Evolutionary conservation across 2,329 filamentous ascomycete species (phyloP).

Genomic region (Aurifilum marmelostoma): DNA sequence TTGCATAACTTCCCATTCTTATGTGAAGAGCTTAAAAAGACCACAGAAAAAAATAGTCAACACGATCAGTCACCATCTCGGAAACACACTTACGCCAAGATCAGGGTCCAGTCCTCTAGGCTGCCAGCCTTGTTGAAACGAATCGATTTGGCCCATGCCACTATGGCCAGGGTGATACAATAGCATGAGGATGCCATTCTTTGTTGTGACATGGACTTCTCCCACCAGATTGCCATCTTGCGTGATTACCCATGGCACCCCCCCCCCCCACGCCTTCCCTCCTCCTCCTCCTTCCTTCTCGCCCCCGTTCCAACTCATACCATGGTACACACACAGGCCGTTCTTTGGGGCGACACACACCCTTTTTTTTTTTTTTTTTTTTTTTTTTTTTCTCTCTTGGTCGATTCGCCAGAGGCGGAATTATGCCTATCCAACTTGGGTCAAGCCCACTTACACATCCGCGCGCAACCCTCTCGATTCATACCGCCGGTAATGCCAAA

Average conservation of each 20-base stretch:
- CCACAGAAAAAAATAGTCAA: background rate
- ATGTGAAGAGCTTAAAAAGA: background rate
- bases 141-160: background rate
- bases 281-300: background rate
- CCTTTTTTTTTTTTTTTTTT: background rate
- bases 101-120: background rate
- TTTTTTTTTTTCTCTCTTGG: too few species aligned
- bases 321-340: conserved; percentile 1
- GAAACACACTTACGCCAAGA: background rate
- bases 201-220: background rate
- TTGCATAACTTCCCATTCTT: background rate
- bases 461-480: background rate
- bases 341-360: background rate
- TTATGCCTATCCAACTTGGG: background rate
- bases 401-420: conserved; percentile 1
- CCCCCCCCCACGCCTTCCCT: too few species aligned
- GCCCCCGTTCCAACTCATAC: background rate
- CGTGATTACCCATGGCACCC: background rate
- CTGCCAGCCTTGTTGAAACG: background rate
- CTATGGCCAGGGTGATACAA: background rate
- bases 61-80: background rate
- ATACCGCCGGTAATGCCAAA: conserved; percentile 14
- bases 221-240: conserved; percentile 9
- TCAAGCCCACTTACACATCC: conserved; percentile 8
- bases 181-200: background rate